Base-by-base conservation (phyloP, 2,329 filamentous ascomycete genomes). In the Aphanocladium album region DNA sequence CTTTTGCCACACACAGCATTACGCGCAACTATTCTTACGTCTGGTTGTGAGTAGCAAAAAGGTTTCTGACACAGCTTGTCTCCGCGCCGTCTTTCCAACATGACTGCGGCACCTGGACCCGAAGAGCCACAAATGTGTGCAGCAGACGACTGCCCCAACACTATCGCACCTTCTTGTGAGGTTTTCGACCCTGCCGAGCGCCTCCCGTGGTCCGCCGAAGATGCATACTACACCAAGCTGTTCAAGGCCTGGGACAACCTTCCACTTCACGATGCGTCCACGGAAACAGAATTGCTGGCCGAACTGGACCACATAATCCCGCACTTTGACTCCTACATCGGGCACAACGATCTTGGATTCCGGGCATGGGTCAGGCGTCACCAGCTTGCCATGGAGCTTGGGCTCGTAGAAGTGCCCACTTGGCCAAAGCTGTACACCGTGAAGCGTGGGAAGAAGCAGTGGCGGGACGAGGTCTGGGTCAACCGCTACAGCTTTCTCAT, bases 261-360 rank as follows among this genome's bases (percentile, higher is more conserved):
- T 16, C 60, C 57, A 19, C 8, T 58, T 25, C 33, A 55, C 39
- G 54, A 64, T 63, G 49, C 62, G 3, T 27, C 41, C 1, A 51
- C 39, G 2, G 60, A 62, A 43, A 60, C 51, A 3, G 39, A 19
- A 11, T 47, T 62, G 2, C 43, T 68, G 16, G 47, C 54, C 2
- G 62, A 64, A n/a, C 65, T 70, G 8, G 68, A 70, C 30, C 51
- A 57, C 19, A 53, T 65, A 45, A 67, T 70, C 12, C 52, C 62
- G 21, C 21, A 53, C 12, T 68, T 70, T 30, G 68, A 70, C 46
- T 45, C 39, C 2, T 62, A 63, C 55, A 69, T 69, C 27, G 50
- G 51, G 12, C 65, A 67, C 58, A 64, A 60, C 35, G 66, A 68
- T 37, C 49, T 39, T 5, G 68, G 68, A 8, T 69, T 70, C 52